phyloP scores from a whole-genome alignment of 768 basidiomycete genomes.

The Leccinum variicolor region DNA sequence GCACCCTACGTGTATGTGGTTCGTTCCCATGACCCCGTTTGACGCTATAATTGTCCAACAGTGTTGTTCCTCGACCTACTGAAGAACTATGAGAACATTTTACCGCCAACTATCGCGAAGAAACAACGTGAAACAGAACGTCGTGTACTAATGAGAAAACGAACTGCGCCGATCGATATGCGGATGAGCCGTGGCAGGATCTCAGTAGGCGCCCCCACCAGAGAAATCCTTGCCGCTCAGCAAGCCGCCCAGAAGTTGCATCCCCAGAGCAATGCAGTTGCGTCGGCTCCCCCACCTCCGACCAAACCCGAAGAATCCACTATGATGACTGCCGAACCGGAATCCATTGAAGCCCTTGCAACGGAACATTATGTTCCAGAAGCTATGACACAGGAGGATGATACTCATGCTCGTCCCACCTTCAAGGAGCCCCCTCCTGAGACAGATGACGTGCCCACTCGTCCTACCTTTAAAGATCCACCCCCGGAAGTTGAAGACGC shows the following conservation, averaged over 20 bases:
- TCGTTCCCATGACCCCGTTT: neutral
- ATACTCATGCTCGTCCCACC: constrained; percentile 35
- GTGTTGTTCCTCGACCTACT: constrained; percentile 86
- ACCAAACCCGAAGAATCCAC: constrained; percentile 18
- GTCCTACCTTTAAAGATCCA: constrained; percentile 60
- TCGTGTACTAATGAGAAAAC: constrained; percentile 77
- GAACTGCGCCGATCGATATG: constrained; percentile 86
- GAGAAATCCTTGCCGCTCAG: constrained; percentile 70
- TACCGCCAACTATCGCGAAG: constrained; percentile 78
- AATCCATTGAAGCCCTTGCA: constrained; percentile 5
- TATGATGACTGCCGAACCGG: constrained; percentile 15
- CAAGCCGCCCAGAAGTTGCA: constrained; percentile 53
- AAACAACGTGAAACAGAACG: constrained; percentile 89
- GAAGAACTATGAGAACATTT: constrained; percentile 64
- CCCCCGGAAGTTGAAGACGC: constrained; percentile 54
- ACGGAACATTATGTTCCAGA: constrained; percentile 2
- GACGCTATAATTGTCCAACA: constrained; percentile 22
- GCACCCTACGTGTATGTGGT: constrained; percentile 66
- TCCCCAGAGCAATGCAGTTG: constrained; percentile 11
- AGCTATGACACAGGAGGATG: constrained; percentile 12
- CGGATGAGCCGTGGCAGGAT: constrained; percentile 78
- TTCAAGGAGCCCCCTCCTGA: constrained; percentile 64
- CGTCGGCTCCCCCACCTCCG: constrained; percentile 15
- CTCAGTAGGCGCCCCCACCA: constrained; percentile 64
- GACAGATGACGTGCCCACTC: constrained; percentile 27